Conservation (phyloP, 495 filamentous ascomycete species). For the Staphylotrichum longicolle region DNA sequence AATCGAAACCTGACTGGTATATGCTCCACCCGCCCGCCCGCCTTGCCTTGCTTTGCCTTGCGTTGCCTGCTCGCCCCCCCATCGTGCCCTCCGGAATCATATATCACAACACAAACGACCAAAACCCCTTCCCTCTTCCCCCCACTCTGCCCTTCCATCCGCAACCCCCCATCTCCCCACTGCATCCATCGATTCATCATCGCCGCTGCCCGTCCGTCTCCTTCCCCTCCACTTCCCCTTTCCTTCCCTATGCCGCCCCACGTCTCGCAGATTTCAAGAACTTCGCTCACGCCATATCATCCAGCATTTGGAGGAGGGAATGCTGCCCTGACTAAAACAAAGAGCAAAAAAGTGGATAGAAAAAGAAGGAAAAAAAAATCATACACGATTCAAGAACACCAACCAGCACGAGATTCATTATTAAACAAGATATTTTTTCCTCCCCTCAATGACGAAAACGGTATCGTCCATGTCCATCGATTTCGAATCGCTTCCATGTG, state of each 20-base stretch:
- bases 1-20: conserved; percentile 11
- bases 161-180: background rate
- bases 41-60: too few relatives aligned
- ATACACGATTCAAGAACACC: conserved; percentile 33
- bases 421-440: conserved; percentile 44
- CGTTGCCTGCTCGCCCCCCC: background rate
- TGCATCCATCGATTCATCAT: conserved; percentile 2
- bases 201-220: background rate
- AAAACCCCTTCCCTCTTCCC: background rate
- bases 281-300: conserved; percentile 6
- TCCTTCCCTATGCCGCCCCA: background rate
- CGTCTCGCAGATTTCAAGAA: too few relatives aligned
- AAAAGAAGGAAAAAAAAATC: conserved; percentile 22
- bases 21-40: conserved; percentile 8
- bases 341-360: conserved; percentile 18
- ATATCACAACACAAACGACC: background rate
- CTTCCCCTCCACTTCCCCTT: conserved; percentile 1
- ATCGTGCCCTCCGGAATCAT: conserved; percentile 6
- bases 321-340: conserved; percentile 15
- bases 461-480: conserved; percentile 5
- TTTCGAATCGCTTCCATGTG: conserved; percentile 1
- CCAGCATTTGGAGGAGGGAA: conserved; percentile 13
- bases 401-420: conserved; percentile 33
- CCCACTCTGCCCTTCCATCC: too few relatives aligned
- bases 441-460: conserved; percentile 14